Conservation (phyloP, 805 yeast genomes). For the Spathaspora gorwiae region DNA sequence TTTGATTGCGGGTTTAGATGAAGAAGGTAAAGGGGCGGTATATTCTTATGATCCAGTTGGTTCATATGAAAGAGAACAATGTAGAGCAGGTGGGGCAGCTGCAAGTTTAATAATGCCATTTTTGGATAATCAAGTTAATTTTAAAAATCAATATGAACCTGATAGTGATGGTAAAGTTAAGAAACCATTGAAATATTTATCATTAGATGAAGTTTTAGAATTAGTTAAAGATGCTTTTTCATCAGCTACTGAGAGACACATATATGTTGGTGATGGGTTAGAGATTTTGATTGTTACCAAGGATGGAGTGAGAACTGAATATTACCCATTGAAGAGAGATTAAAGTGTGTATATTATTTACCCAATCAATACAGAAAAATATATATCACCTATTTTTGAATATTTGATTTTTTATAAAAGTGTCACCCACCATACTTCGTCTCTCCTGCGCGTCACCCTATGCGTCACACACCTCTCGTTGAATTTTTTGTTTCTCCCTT, state of each 20-base stretch:
- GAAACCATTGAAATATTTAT: conserved; percentile 57
- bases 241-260: conserved; percentile 97
- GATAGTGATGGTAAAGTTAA: conserved; percentile 63
- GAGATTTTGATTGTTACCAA: conserved; percentile 88
- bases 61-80: conserved; percentile 93
- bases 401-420: background rate
- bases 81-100: conserved; percentile 98
- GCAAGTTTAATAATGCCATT: conserved; percentile 95
- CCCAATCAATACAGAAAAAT: background rate
- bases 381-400: background rate
- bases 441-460: background rate
- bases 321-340: conserved; percentile 84
- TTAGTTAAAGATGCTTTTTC: conserved; percentile 91
- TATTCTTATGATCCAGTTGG: conserved; percentile 98
- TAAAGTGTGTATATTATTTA: conserved; percentile 21
- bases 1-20: conserved; percentile 88
- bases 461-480: no score
- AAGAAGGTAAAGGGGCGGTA: conserved; percentile 88
- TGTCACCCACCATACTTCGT: background rate
- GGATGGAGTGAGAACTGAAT: conserved; percentile 84
- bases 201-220: conserved; percentile 78
- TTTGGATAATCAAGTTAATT: conserved; percentile 93
- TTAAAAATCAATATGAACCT: conserved; percentile 89
- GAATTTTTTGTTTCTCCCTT: no score
- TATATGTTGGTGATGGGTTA: conserved; percentile 95